A percentile compares a stretch with the other conserved stretches of the same genome.
Evolutionary conservation across 2,329 filamentous ascomycete species (phyloP).

Genomic region (Pseudocercospora macadamiae): DNA sequence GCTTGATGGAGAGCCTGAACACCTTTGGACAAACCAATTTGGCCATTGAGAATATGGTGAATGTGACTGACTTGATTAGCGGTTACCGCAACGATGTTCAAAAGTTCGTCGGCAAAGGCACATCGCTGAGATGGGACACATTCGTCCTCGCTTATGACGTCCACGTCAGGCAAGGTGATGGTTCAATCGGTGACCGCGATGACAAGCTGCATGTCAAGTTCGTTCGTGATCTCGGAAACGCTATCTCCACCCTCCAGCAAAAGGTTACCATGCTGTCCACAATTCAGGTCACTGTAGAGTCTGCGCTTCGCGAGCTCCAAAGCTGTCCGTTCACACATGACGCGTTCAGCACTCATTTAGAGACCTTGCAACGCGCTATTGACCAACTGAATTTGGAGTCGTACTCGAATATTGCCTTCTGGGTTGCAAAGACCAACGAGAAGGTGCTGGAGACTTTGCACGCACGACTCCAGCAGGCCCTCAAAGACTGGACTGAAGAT

Average conservation of each 20-base stretch:
- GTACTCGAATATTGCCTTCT: conserved; percentile 88
- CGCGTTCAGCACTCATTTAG: conserved; percentile 79
- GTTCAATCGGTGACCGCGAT: conserved; percentile 27
- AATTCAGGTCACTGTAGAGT: conserved; percentile 80
- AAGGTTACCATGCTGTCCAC: conserved; percentile 80
- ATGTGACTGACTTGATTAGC: conserved; percentile 83
- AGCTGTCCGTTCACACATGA: conserved; percentile 79
- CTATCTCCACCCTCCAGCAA: conserved; percentile 82
- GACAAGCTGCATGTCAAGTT: conserved; percentile 77
- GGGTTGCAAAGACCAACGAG: conserved; percentile 85
- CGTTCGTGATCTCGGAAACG: conserved; percentile 86
- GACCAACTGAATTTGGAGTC: conserved; percentile 97
- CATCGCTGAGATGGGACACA: conserved; percentile 93
- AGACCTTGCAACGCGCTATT: conserved; percentile 86
- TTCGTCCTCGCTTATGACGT: conserved; percentile 97
- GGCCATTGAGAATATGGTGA: conserved; percentile 80
- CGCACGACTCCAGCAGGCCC: conserved; percentile 79
- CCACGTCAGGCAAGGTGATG: conserved; percentile 64
- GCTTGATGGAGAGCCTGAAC: conserved; percentile 97
- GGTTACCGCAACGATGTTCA: conserved; percentile 93
- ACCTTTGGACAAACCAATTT: conserved; percentile 87
- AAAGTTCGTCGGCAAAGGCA: conserved; percentile 77
- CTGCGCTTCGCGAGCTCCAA: conserved; percentile 79
- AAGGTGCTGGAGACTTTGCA: conserved; percentile 81
- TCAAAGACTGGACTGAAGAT: conserved; percentile 82